A percentile compares a stretch with the other conserved stretches of the same genome.
Evolutionary conservation across 305 asterid species (phyloP).

Genomic region (Rubia occidens): DNA sequence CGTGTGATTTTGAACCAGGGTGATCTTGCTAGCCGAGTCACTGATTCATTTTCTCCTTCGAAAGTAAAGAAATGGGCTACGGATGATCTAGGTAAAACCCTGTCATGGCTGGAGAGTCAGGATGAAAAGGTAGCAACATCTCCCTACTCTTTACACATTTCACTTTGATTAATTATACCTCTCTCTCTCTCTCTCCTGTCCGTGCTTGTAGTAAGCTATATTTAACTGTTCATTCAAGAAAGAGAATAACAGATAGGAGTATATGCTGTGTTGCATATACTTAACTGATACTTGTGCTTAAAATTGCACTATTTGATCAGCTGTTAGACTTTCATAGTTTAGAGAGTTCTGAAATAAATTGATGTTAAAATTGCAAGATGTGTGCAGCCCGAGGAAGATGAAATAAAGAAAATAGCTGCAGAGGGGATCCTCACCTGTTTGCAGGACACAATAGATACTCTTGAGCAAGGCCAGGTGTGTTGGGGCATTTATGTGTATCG

Average conservation of each 20-base stretch:
- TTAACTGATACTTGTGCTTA: no score
- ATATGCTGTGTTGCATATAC: background rate
- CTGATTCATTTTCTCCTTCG: conserved; percentile 45
- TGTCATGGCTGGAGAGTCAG: conserved; percentile 77
- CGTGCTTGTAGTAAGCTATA: no score
- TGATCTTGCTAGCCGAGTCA: conserved; percentile 27
- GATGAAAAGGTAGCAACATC: conserved; percentile 57
- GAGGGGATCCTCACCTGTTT: conserved; percentile 13
- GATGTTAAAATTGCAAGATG: conserved; percentile 2
- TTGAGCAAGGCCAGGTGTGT: conserved; percentile 3
- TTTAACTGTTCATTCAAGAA: background rate
- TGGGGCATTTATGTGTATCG: background rate
- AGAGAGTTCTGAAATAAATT: background rate
- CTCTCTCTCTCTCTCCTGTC: background rate
- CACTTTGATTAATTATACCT: background rate
- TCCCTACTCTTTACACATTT: background rate
- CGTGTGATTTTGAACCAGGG: conserved; percentile 19
- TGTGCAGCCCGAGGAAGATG: conserved; percentile 6
- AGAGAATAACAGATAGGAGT: background rate
- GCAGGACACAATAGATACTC: conserved; percentile 6
- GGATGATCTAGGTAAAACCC: conserved; percentile 61
- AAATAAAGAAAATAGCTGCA: conserved; percentile 10
- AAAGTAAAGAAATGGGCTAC: conserved; percentile 75
- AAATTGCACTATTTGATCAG: background rate
- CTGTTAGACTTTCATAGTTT: background rate